phyloP scores from a whole-genome alignment of 805 yeast species.

The Yamadazyma phyllophila region DNA sequence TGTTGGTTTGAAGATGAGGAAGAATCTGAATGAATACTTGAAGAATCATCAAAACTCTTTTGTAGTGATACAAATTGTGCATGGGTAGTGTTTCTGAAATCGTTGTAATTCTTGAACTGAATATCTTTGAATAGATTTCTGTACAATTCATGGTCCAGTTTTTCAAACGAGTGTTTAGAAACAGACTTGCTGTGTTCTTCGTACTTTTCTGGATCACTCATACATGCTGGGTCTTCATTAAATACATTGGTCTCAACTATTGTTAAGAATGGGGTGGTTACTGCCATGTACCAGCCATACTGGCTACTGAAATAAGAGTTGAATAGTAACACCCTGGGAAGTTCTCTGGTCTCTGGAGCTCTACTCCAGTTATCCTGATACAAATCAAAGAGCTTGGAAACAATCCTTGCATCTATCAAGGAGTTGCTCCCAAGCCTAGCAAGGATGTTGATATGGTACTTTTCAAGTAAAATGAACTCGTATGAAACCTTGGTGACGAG shows the following conservation, averaged over 20 bases:
- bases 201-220: conserved; percentile 18
- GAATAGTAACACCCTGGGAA: conserved; percentile 32
- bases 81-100: conserved; percentile 15
- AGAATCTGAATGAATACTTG: conserved; percentile 4
- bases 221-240: conserved; percentile 22
- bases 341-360: conserved; percentile 14
- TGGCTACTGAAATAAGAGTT: conserved; percentile 33
- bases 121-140: conserved; percentile 21
- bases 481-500: conserved; percentile 32
- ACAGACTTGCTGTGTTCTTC: conserved; percentile 12
- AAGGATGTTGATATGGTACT: conserved; percentile 36
- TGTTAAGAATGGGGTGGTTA: conserved; percentile 35
- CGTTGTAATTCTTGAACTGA: conserved; percentile 18
- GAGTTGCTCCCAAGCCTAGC: conserved; percentile 32
- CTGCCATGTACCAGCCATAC: conserved; percentile 38
- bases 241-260: conserved; percentile 33
- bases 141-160: conserved; percentile 22
- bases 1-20: conserved; percentile 13
- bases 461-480: conserved; percentile 40
- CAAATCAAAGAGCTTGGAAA: conserved; percentile 21
- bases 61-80: conserved; percentile 12
- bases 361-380: conserved; percentile 10
- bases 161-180: conserved; percentile 18
- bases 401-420: conserved; percentile 25
- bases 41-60: conserved; percentile 2